Evolutionary conservation across 2,329 filamentous ascomycete species (phyloP).

Genomic region (Penicillium hesseltinei): DNA sequence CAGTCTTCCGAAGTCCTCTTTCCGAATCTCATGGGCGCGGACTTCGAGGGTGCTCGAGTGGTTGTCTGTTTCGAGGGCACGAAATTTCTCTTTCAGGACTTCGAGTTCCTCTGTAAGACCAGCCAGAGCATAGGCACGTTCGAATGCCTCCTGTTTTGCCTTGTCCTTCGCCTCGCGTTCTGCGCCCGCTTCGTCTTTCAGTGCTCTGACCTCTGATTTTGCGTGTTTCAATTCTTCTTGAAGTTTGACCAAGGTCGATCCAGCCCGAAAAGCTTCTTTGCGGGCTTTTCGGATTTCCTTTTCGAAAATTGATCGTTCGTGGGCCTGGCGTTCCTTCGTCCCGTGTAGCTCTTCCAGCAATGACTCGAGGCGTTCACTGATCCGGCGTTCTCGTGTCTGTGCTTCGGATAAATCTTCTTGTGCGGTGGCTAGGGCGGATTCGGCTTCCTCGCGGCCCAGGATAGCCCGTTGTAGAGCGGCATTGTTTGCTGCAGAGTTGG

Average conservation of each 20-base stretch:
- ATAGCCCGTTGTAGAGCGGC: constrained; percentile 47
- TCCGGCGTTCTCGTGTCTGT: constrained; percentile 44
- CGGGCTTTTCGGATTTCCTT: constrained; percentile 56
- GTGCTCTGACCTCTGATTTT: constrained; percentile 46
- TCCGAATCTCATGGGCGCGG: constrained; percentile 33
- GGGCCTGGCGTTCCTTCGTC: constrained; percentile 51
- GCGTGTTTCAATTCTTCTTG: constrained; percentile 52
- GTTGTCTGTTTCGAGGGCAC: constrained; percentile 39
- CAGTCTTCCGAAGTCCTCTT: constrained; percentile 27
- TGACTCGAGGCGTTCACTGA: constrained; percentile 46
- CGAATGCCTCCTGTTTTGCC: constrained; percentile 48
- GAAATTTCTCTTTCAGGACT: constrained; percentile 42
- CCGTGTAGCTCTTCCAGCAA: constrained; percentile 53
- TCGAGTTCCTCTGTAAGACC: constrained; percentile 47
- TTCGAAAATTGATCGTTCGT: constrained; percentile 52
- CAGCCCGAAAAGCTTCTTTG: constrained; percentile 59
- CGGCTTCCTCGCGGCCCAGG: constrained; percentile 48
- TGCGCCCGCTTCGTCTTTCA: constrained; percentile 54
- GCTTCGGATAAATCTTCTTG: constrained; percentile 43
- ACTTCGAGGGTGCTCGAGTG: constrained; percentile 34
- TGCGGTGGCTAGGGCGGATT: constrained; percentile 37
- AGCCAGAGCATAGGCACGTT: constrained; percentile 47
- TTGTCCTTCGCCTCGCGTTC: constrained; percentile 49
- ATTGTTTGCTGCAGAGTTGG: constrained; percentile 38
- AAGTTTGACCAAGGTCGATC: constrained; percentile 53